Evolutionary conservation across 163 green algal genomes (phyloP), one percentile per base, ranked within the genome.

Genomic region (Prototheca wickerhamii): DNA sequence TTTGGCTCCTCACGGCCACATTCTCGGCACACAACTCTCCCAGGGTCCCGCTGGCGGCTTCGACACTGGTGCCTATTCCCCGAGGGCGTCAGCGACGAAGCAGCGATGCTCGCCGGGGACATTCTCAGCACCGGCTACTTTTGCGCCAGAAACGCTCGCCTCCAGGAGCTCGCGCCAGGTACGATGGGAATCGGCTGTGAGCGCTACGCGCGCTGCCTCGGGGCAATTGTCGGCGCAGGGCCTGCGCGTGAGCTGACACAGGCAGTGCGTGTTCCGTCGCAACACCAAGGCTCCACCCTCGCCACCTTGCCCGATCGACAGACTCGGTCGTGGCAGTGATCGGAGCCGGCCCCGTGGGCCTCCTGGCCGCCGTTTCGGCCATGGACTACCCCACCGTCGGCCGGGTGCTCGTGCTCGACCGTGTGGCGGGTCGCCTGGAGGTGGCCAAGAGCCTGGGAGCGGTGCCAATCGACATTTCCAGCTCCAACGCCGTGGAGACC

Each of bases 81-180:
- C 70, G 62, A 1, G n/a, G 70, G 62, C 23, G 68, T 89, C 5
- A 72, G 62, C 0, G 81, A 89, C 44, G 79, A 85, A 49, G 76
- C 79, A 35, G 76, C 69, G 0, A 63, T 89, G 25, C 65, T 89
- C 43, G 68, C 87, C 32, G 83, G 83, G 0, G 77, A 84, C 62
- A 79, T 85, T 34, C 61, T 84, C 28, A 68, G 55, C 33, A 90
- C 84, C 18, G 80, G 79, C 1, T 90, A 81, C 71, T 90, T 87
- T 61, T 84, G 74, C 23, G 82, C 77, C 3, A 67, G 80, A 23
- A 79, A 74, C 10, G 73, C 63, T 20, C 63, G 60, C 37, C 67
- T 75, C 10, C 37, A 26, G n/a, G 34, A 42, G 2, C 35, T 64
- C 40, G 37, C 37, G 15, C 37, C 37, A 44, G 37, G 37, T 44